A percentile compares a stretch with the other conserved stretches of the same genome.
phyloP scores from a whole-genome alignment of 2,329 filamentous ascomycete species.

The Phyllosticta capitalensis region DNA sequence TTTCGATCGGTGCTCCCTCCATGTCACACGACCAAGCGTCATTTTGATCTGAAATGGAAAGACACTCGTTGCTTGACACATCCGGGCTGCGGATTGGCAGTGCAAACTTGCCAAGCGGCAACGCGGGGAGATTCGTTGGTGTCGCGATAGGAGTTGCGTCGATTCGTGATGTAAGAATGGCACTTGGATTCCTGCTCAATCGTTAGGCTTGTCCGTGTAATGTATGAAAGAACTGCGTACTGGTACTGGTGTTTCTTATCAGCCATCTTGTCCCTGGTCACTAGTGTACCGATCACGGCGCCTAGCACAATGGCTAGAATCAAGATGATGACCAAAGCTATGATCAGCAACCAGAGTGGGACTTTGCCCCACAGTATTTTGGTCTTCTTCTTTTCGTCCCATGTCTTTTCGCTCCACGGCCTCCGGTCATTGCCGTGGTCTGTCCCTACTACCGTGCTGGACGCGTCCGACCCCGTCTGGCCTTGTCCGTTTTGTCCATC shows the following conservation, averaged over 20 bases:
- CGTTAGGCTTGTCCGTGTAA: neutral
- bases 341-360: constrained; percentile 42
- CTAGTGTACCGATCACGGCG: constrained; percentile 44
- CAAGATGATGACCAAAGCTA: constrained; percentile 38
- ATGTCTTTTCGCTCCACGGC: constrained; percentile 16
- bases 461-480: neutral
- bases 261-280: constrained; percentile 34
- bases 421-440: constrained; percentile 21
- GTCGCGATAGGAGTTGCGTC: constrained; percentile 43
- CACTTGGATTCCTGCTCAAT: neutral
- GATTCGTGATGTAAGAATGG: neutral
- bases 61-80: constrained; percentile 40
- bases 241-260: constrained; percentile 15
- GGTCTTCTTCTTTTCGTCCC: constrained; percentile 32
- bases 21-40: constrained; percentile 43
- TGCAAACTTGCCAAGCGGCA: constrained; percentile 41
- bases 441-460: neutral
- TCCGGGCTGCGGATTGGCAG: constrained; percentile 39
- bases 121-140: constrained; percentile 33
- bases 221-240: neutral
- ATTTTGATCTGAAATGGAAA: constrained; percentile 35
- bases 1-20: neutral
- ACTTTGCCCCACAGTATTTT: constrained; percentile 38
- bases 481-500: neutral
- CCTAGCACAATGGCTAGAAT: constrained; percentile 40